Conservation (phyloP, 495 filamentous ascomycete species). For the Clohesyomyces aquaticus region DNA sequence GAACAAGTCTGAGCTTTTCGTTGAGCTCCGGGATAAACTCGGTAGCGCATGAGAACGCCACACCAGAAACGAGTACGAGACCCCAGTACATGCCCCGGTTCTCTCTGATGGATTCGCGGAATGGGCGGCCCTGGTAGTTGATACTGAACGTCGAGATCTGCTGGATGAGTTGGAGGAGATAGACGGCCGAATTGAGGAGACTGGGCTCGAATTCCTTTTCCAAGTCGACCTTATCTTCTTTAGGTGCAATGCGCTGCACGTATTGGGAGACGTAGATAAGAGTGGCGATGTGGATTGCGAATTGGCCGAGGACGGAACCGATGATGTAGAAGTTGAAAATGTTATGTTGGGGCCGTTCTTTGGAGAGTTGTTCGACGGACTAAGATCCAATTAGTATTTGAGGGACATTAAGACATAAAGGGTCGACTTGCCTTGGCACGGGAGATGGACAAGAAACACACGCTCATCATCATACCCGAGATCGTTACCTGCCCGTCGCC, state of each 20-base stretch:
- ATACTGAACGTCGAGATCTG: slow-evolving; percentile 99
- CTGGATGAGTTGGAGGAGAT: slow-evolving; percentile 97
- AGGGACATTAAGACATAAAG: background rate
- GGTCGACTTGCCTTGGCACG: slow-evolving; percentile 70
- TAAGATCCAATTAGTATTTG: slow-evolving; percentile 42
- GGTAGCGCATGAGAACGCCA: slow-evolving; percentile 94
- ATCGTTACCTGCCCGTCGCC: slow-evolving; percentile 98
- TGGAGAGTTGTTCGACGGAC: slow-evolving; percentile 91
- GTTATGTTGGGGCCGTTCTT: slow-evolving; percentile 96
- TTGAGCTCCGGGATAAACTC: slow-evolving; percentile 97
- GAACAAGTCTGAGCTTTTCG: slow-evolving; percentile 86
- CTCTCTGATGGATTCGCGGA: slow-evolving; percentile 92
- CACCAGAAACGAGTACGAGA: slow-evolving; percentile 79
- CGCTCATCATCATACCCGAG: slow-evolving; percentile 99
- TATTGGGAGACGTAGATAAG: slow-evolving; percentile 92
- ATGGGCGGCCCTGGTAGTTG: slow-evolving; percentile 98
- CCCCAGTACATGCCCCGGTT: slow-evolving; percentile 99
- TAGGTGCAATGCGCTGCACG: slow-evolving; percentile 79
- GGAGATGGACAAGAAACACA: slow-evolving; percentile 97
- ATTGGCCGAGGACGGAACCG: slow-evolving; percentile 94
- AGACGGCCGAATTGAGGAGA: slow-evolving; percentile 94
- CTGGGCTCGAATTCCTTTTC: slow-evolving; percentile 95
- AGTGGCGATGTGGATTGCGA: slow-evolving; percentile 92
- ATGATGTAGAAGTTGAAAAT: slow-evolving; percentile 99
- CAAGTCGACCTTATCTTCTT: slow-evolving; percentile 75